These are phyloP conservation scores for Gossypium aridum DNA, from an alignment of 441 rosid genomes.

Conservation along the genomic window DNA sequence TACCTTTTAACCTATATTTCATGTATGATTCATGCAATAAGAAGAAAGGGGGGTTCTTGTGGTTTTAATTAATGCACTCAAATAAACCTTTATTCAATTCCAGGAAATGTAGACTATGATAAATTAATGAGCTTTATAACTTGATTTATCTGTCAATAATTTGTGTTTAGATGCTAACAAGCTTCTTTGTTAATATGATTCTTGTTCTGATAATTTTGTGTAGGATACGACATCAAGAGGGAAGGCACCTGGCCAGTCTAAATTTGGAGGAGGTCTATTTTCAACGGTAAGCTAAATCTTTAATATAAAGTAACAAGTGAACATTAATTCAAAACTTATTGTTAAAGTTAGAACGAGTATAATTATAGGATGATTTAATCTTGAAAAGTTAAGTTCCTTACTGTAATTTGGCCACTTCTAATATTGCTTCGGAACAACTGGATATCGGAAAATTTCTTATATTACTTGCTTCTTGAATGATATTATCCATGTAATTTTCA, in stretches of 20 bases:
- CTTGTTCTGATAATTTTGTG: background rate
- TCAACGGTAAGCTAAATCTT: constrained; percentile 34
- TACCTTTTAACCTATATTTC: too few relatives aligned
- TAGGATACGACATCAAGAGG: constrained; percentile 50
- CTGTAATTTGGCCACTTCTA: background rate
- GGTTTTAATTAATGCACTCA: background rate
- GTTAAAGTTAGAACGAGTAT: background rate
- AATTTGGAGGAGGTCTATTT: constrained; percentile 44
- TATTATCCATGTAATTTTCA: constrained; percentile 19
- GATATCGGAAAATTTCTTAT: background rate
- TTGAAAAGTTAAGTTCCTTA: background rate
- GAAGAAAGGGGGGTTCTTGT: background rate
- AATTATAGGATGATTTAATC: background rate
- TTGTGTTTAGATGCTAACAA: background rate
- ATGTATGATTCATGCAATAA: too few relatives aligned
- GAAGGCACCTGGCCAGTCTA: constrained; percentile 36
- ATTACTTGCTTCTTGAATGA: background rate
- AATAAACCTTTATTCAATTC: background rate
- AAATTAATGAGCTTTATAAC: background rate
- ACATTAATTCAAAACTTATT: too few relatives aligned
- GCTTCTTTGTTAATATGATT: background rate
- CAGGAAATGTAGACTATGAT: background rate
- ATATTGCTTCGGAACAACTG: background rate
- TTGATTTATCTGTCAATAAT: background rate
- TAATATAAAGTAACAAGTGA: background rate